phyloP scores from a whole-genome alignment of 306 rosid species.

The Cucurbita pepo region DNA sequence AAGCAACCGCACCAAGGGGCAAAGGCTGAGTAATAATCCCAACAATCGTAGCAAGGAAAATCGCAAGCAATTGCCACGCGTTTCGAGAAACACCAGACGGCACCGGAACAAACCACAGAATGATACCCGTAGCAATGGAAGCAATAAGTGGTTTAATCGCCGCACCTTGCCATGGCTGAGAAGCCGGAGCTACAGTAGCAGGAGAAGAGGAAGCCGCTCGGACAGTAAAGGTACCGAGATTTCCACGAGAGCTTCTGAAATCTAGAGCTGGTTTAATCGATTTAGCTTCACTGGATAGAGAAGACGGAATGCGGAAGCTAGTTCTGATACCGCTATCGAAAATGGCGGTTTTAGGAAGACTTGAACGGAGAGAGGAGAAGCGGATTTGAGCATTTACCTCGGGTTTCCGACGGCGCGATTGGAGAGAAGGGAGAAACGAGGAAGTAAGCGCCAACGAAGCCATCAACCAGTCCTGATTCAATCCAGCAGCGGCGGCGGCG shows the following conservation, averaged over 20 bases:
- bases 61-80: conserved; percentile 86
- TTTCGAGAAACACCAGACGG: conserved; percentile 58
- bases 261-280: background rate
- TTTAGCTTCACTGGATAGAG: background rate
- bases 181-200: conserved; percentile 13
- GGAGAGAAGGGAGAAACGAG: conserved; percentile 33
- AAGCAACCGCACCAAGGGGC: conserved; percentile 89
- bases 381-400: conserved; percentile 5
- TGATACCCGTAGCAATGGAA: conserved; percentile 57
- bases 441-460: conserved; percentile 60
- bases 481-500: conserved; percentile 8
- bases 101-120: conserved; percentile 75
- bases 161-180: conserved; percentile 80
- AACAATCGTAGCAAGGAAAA: conserved; percentile 80
- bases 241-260: background rate
- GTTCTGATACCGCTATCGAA: conserved; percentile 9
- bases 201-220: conserved; percentile 24
- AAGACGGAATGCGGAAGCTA: conserved; percentile 2
- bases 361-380: conserved; percentile 1
- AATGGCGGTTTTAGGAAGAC: conserved; percentile 3
- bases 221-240: background rate
- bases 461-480: conserved; percentile 19
- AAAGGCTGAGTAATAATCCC: conserved; percentile 89
- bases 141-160: conserved; percentile 64
- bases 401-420: conserved; percentile 26